Evolutionary conservation across 768 basidiomycete species (phyloP).

Genomic region (Tubosaeta sp.): DNA sequence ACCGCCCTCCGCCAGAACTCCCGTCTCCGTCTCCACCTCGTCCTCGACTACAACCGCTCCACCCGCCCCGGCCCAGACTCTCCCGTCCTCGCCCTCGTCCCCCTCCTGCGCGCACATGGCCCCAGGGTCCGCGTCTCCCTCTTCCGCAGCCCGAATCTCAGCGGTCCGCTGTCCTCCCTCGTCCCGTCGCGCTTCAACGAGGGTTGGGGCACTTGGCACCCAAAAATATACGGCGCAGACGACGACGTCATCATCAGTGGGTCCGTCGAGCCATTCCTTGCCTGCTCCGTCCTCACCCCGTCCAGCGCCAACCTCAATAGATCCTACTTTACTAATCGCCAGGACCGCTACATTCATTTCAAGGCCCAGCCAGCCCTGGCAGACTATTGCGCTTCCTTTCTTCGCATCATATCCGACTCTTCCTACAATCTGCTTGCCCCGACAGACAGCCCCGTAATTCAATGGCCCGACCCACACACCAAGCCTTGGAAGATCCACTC

Average conservation of each 20-base stretch:
- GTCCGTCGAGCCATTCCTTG: constrained; percentile 41
- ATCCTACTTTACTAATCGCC: constrained; percentile 92
- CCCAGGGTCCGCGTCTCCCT: constrained; percentile 71
- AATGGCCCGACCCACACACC: constrained; percentile 62
- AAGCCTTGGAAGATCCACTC: constrained; percentile 69
- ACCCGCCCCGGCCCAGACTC: constrained; percentile 71
- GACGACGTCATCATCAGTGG: constrained; percentile 91
- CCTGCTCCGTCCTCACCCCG: constrained; percentile 2
- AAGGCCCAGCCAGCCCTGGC: constrained; percentile 55
- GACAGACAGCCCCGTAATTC: constrained; percentile 46
- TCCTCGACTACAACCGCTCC: constrained; percentile 78
- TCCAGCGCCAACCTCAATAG: constrained; percentile 85
- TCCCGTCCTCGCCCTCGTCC: constrained; percentile 62
- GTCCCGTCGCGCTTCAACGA: constrained; percentile 95
- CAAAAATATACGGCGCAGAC: constrained; percentile 92
- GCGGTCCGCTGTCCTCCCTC: constrained; percentile 46
- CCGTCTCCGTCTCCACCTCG: constrained; percentile 61
- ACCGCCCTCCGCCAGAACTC: constrained; percentile 55
- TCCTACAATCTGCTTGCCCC: constrained; percentile 51
- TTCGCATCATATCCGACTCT: constrained; percentile 62
- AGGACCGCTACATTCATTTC: constrained; percentile 91
- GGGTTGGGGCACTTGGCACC: constrained; percentile 99
- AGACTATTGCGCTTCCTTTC: constrained; percentile 80
- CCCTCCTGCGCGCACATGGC: constrained; percentile 70
- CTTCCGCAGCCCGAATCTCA: constrained; percentile 84